A percentile compares a stretch with the other conserved stretches of the same genome.
Conservation (phyloP, 148 eudicot genomes). For the Bassia scoparia region DNA sequence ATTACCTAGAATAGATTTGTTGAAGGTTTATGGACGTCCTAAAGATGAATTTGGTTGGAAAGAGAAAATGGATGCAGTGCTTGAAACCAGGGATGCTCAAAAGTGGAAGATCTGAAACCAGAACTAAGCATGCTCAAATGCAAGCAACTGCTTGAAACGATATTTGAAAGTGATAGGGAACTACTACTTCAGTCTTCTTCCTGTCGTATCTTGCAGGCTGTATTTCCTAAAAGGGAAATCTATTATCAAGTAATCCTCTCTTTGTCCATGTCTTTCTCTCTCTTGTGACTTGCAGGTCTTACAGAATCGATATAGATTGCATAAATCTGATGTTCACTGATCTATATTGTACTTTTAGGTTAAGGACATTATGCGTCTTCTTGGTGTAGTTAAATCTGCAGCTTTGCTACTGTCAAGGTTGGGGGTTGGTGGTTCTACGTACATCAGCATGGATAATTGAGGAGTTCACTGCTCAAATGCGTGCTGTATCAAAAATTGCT, state of each 20-base stretch:
- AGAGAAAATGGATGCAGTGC: conserved; percentile 94
- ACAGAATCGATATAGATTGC: too few relatives aligned
- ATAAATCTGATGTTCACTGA: conserved; percentile 12
- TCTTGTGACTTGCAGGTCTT: neutral
- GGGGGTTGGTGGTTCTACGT: conserved; percentile 71
- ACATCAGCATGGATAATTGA: conserved; percentile 86
- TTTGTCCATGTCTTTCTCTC: conserved; percentile 1
- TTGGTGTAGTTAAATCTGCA: conserved; percentile 84
- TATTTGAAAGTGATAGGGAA: conserved; percentile 90
- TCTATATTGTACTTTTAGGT: conserved; percentile 48
- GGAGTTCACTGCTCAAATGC: conserved; percentile 97
- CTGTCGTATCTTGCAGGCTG: conserved; percentile 83
- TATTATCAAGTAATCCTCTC: conserved; percentile 66
- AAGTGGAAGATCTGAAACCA: conserved; percentile 50
- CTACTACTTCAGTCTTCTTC: conserved; percentile 88
- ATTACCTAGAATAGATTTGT: conserved; percentile 78
- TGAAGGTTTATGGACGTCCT: conserved; percentile 95
- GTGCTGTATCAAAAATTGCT: conserved; percentile 94
- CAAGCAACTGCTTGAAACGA: conserved; percentile 70
- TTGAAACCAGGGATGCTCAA: conserved; percentile 57
- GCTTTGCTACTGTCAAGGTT: conserved; percentile 65
- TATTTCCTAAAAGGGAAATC: conserved; percentile 68
- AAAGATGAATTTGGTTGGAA: conserved; percentile 99
- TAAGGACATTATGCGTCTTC: conserved; percentile 89
- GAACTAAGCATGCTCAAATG: conserved; percentile 66